Evolutionary conservation across 2,329 filamentous ascomycete species (phyloP), one percentile per base, ranked within the genome.

Genomic region (Fusarium longipes): DNA sequence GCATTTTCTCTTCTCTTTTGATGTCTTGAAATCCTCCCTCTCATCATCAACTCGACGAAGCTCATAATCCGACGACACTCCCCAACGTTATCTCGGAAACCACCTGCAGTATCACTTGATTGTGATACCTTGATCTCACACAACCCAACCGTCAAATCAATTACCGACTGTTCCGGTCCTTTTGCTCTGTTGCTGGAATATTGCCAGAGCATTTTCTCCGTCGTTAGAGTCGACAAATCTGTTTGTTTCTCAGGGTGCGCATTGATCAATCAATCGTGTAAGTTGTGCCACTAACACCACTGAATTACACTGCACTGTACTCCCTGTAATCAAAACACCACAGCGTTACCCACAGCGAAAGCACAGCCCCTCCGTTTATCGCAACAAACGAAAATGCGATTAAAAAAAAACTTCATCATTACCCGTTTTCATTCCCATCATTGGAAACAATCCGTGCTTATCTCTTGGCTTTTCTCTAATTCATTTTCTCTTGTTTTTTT

Each of bases 151-250:
- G 20, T 5, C 25, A 20, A 40, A 40, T 42, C 64, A 67, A 63
- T 71, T 68, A 60, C 35, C 67, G 61, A 56, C 53, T 65, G 62
- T 65, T 43, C 69, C 38, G 52, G 17, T 38, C 14, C 24, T 22
- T 35, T 45, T 68, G 70, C 68, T 76, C 68, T 73, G 75, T 78
- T 79, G 77, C 77, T 79, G 77, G 76, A 79, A 79, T 77, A 79
- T 77, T 77, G 77, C 77, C 74, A 72, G 71, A 75, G 75, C 70
- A 60, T 43, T 49, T 49, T 57, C 57, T 48, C 59, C 45, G 30
- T 60, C 38, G 20, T 49, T 33, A 44, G 65, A 70, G 65, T 65
- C 52, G 67, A 56, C 65, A 48, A 48, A 49, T 57, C 66, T 66
- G 58, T 61, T 55, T 61, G 56, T 50, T 57, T 57, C 40, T 56